phyloP scores from a whole-genome alignment of 768 basidiomycete species.

The Boletus reticuloceps region DNA sequence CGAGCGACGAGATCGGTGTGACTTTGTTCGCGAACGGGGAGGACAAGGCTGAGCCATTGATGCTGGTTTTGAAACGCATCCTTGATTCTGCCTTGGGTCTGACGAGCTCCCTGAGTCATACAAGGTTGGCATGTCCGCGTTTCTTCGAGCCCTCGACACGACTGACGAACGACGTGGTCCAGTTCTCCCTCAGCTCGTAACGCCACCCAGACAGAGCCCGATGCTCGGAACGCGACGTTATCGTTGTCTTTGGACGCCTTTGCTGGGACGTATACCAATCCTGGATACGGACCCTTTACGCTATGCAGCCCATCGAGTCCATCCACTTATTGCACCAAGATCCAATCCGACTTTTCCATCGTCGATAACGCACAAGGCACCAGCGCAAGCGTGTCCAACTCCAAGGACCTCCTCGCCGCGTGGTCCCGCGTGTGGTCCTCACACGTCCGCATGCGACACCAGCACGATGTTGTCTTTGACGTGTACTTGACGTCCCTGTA shows the following conservation, averaged over 20 bases:
- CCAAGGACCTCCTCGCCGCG: slow-evolving; percentile 25
- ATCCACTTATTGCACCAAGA: slow-evolving; percentile 21
- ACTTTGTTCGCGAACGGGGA: slow-evolving; percentile 33
- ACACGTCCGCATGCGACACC: slow-evolving; percentile 34
- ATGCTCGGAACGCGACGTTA: not conserved
- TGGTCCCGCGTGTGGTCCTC: slow-evolving; percentile 37
- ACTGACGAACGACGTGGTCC: not conserved
- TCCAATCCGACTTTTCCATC: slow-evolving; percentile 28
- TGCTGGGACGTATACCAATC: slow-evolving; percentile 36
- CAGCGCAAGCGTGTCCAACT: not conserved
- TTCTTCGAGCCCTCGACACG: not conserved
- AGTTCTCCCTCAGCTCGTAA: not conserved
- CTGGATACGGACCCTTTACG: slow-evolving; percentile 38
- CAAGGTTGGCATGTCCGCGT: slow-evolving; percentile 4
- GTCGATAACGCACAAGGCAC: slow-evolving; percentile 18
- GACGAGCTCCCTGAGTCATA: not conserved
- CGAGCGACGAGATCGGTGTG: slow-evolving; percentile 36
- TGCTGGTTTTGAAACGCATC: slow-evolving; percentile 13
- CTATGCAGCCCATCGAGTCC: slow-evolving; percentile 32
- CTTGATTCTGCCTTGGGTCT: slow-evolving; percentile 24
- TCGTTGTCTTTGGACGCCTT: slow-evolving; percentile 24
- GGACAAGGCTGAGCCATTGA: slow-evolving; percentile 12
- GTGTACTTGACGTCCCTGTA: slow-evolving; percentile 28
- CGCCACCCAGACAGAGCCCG: no score
- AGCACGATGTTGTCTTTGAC: slow-evolving; percentile 19